Evolutionary conservation across 306 rosid genomes (phyloP).

Genomic region (Ormosia emarginata): DNA sequence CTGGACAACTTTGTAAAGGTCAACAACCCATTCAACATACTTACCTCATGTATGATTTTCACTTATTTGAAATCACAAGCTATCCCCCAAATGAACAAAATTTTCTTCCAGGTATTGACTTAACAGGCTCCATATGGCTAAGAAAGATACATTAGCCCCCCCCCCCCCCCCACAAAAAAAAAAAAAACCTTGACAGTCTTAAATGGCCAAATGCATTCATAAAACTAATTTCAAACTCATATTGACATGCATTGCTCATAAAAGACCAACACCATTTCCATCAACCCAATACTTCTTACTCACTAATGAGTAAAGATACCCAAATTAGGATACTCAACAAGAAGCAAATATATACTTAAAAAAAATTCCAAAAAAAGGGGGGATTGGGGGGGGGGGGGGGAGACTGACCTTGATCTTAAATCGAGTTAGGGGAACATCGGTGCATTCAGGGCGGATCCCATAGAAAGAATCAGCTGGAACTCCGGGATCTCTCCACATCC

Average conservation of each 20-base stretch:
- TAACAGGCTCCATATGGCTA: conserved; percentile 12
- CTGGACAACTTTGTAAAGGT: neutral
- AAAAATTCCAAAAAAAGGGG: neutral
- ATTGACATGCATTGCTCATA: conserved; percentile 16
- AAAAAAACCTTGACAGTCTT: neutral
- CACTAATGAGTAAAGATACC: neutral
- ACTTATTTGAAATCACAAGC: conserved; percentile 6
- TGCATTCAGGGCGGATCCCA: conserved; percentile 77
- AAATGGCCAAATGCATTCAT: conserved; percentile 7
- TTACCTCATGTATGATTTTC: neutral
- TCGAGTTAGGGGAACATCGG: conserved; percentile 77
- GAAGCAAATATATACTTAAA: neutral
- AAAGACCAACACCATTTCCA: neutral
- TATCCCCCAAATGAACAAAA: conserved; percentile 4
- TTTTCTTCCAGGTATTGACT: neutral
- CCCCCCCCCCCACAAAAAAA: too few species aligned
- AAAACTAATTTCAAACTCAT: conserved; percentile 13
- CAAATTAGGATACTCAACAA: conserved; percentile 13
- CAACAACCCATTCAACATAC: neutral
- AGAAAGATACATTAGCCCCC: neutral
- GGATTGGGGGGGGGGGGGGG: neutral
- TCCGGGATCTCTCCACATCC: conserved; percentile 90
- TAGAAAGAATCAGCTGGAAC: conserved; percentile 93
- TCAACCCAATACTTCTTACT: neutral
- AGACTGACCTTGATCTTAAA: conserved; percentile 81